Percentiles rank a stretch among this genome's conserved stretches.
These are phyloP conservation scores for Lecanicillium sp. DNA, from an alignment of 2,329 filamentous ascomycete species.

Conservation along the genomic window DNA sequence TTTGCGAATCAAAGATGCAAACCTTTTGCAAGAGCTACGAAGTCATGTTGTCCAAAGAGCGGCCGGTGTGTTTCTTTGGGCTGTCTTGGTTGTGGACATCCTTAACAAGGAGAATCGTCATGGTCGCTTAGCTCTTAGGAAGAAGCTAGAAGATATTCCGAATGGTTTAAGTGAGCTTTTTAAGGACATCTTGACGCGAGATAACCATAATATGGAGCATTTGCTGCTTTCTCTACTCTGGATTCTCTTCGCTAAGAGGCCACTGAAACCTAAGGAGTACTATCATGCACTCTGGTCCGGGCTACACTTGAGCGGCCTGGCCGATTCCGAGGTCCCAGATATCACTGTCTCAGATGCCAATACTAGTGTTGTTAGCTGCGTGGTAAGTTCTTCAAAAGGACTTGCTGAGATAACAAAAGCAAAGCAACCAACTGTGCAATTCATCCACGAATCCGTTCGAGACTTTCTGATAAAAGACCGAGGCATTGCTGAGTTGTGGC, in stretches of 20 bases:
- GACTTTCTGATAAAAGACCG: constrained; percentile 35
- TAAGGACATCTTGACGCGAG: constrained; percentile 38
- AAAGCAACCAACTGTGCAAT: constrained; percentile 32
- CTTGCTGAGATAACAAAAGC: constrained; percentile 34
- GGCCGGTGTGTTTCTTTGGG: constrained; percentile 35
- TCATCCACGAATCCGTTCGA: constrained; percentile 44
- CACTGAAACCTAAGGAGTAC: constrained; percentile 34
- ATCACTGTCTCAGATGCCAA: not conserved
- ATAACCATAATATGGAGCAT: constrained; percentile 30
- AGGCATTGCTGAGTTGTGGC: constrained; percentile 22
- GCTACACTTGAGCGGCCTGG: constrained; percentile 10
- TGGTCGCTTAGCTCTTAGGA: constrained; percentile 15
- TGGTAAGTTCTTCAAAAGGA: constrained; percentile 40
- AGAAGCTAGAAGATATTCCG: constrained; percentile 26
- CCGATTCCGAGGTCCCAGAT: constrained; percentile 17
- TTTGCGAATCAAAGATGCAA: constrained; percentile 15
- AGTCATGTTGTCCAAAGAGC: constrained; percentile 26
- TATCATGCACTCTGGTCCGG: constrained; percentile 32
- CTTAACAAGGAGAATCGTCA: constrained; percentile 26
- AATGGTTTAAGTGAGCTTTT: constrained; percentile 39
- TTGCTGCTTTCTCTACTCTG: constrained; percentile 41
- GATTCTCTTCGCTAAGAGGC: constrained; percentile 40
- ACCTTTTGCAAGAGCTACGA: constrained; percentile 4
- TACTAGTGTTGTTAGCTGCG: constrained; percentile 20
- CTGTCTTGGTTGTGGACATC: constrained; percentile 31